Conservation (phyloP, 306 rosid genomes). For the Ormosia semicastrata region DNA sequence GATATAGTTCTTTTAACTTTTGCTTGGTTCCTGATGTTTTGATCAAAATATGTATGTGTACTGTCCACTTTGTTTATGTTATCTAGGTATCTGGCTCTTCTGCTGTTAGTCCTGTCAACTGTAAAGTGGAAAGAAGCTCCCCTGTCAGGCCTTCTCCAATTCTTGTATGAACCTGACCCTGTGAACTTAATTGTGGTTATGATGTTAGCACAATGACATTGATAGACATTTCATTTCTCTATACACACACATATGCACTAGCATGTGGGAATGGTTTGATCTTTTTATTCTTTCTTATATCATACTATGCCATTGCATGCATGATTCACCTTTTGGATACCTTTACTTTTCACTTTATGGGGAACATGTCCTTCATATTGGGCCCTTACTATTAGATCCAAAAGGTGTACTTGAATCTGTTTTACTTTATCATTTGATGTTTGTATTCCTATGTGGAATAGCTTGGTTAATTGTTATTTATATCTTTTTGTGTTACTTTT, state of each 20-base stretch:
- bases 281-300: background rate
- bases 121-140: slow-evolving; percentile 83
- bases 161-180: slow-evolving; percentile 52
- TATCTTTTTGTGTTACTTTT: background rate
- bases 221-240: background rate
- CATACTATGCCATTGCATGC: slow-evolving; percentile 8
- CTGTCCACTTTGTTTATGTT: slow-evolving; percentile 23
- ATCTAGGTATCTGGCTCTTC: slow-evolving; percentile 63
- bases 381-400: slow-evolving; percentile 12
- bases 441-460: background rate
- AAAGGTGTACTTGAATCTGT: slow-evolving; percentile 11
- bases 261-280: background rate
- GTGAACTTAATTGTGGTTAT: slow-evolving; percentile 3
- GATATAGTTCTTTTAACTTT: slow-evolving; percentile 5
- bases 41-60: background rate
- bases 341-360: background rate
- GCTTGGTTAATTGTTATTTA: slow-evolving; percentile 11
- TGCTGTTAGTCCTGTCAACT: slow-evolving; percentile 58
- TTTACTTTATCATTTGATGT: background rate
- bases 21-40: background rate
- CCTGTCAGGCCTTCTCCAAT: slow-evolving; percentile 74
- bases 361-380: slow-evolving; percentile 13
- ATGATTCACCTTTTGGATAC: background rate
- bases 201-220: slow-evolving; percentile 8
- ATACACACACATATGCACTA: background rate